Conservation (phyloP, 1,139 yeast species). For the Pichia sp. region DNA sequence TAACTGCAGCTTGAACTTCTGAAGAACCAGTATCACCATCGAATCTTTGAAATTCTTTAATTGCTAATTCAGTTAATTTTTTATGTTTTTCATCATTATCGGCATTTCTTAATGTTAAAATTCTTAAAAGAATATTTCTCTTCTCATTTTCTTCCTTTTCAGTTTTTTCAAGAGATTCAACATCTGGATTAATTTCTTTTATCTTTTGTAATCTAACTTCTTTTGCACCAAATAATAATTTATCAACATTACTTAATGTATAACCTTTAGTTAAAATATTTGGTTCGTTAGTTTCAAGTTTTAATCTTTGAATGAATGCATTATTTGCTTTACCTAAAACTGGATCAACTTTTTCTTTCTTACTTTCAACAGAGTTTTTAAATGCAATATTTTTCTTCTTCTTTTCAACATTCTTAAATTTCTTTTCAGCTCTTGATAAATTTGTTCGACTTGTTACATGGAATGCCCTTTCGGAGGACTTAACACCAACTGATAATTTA, state of each 20-base stretch:
- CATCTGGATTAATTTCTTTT: background rate
- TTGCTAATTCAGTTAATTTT: slow-evolving; percentile 59
- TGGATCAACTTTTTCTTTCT: slow-evolving; percentile 51
- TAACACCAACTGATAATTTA: background rate
- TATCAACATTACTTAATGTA: slow-evolving; percentile 62
- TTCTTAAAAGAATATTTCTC: slow-evolving; percentile 64
- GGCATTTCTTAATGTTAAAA: slow-evolving; percentile 69
- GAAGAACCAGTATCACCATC: slow-evolving; percentile 94
- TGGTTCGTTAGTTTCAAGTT: slow-evolving; percentile 59
- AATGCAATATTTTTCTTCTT: slow-evolving; percentile 28
- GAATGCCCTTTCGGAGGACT: slow-evolving; percentile 1
- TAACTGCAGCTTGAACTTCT: slow-evolving; percentile 91
- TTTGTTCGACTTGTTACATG: slow-evolving; percentile 6
- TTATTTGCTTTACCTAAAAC: slow-evolving; percentile 67
- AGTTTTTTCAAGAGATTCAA: slow-evolving; percentile 31
- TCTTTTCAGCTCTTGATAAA: slow-evolving; percentile 16
- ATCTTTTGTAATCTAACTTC: slow-evolving; percentile 27
- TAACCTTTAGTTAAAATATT: slow-evolving; percentile 54
- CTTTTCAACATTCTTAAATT: slow-evolving; percentile 20
- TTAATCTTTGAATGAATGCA: slow-evolving; percentile 64
- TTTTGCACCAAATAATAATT: slow-evolving; percentile 71
- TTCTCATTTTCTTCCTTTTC: slow-evolving; percentile 45
- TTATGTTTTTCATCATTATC: slow-evolving; percentile 51
- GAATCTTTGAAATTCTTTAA: slow-evolving; percentile 70
- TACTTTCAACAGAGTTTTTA: slow-evolving; percentile 20